phyloP scores from a whole-genome alignment of 495 filamentous ascomycete genomes.

The Pyrenopolyporus hunteri region DNA sequence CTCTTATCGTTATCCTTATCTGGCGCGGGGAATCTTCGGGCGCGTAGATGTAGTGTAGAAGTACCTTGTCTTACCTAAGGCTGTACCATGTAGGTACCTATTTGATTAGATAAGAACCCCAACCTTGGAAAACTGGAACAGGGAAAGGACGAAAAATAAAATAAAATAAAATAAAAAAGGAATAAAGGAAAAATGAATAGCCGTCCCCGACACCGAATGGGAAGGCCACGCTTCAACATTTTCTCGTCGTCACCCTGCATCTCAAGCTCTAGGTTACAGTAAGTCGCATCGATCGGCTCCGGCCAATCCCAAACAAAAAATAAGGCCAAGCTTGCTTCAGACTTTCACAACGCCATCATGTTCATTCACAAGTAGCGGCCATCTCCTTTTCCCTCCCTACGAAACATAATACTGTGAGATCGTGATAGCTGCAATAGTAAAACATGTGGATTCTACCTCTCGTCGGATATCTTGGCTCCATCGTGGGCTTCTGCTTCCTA shows the following conservation, averaged over 20 bases:
- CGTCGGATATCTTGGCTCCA: conserved; percentile 84
- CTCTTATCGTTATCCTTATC: conserved; percentile 38
- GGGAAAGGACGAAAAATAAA: too few species aligned
- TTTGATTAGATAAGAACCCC: too few species aligned
- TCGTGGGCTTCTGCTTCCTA: conserved; percentile 89
- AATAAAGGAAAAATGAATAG: conserved; percentile 17
- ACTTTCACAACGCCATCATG: conserved; percentile 3
- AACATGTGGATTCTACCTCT: conserved; percentile 92
- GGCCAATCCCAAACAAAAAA: conserved; percentile 8
- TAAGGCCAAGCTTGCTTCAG: background rate
- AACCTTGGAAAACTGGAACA: too few species aligned
- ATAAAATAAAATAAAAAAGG: too few species aligned
- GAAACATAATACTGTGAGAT: conserved; percentile 19
- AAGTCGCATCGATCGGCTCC: background rate
- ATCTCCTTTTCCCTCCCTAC: conserved; percentile 9
- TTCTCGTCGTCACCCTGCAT: too few species aligned
- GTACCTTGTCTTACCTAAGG: too few species aligned
- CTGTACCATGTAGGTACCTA: too few species aligned
- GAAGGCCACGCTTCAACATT: conserved; percentile 31
- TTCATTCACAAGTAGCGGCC: conserved; percentile 4
- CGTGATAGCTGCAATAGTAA: conserved; percentile 9
- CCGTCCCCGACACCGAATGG: conserved; percentile 5
- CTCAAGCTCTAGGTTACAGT: background rate
- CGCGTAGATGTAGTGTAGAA: too few species aligned
- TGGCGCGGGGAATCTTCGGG: conserved; percentile 1